Evolutionary conservation across 768 basidiomycete species (phyloP), one percentile per base, ranked within the genome.

Genomic region (Cystofilobasidium ferigula): DNA sequence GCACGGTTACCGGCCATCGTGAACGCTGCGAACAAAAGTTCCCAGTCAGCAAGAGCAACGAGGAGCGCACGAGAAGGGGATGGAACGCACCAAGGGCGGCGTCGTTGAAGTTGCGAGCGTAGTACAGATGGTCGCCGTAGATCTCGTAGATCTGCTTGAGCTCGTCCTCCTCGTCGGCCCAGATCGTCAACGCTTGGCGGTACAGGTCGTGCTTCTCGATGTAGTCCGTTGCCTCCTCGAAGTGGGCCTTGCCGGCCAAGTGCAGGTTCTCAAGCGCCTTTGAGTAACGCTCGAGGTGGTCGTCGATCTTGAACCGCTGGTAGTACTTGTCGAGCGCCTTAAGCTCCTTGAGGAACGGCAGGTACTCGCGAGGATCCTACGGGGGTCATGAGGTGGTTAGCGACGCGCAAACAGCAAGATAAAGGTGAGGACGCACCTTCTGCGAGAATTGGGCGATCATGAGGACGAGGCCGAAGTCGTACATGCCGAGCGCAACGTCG

Each of bases 401-500:
- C 30, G 45, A 24, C 38, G 28, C 42, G 20, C 22, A 20, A 26
- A 4, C 18, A 51, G 57, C 22, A 30, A 24, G 42, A 5, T 47
- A 5, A 24, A n/a, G 7, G 24, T 20, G 20, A 60, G n/a, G 20
- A 70, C 74, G 26, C 40, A 91, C 93, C 83, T 94, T 95, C 74
- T 98, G 93, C 56, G 94, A 88, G 72, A 95, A 87, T 73, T 98
- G 95, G 0, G 95, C 93, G 47, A 99, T 83, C 86, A 98, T 86
- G 28, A 98, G 79, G 9, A 97, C 94, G 22, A 99, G 79, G 34
- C 88, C 85, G 78, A 98, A 98, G 76, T 99, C 92, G 73, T 99
- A 99, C 92, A 98, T 98, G 24, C 95, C 95, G 36, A 99, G 81
- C 1, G 95, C 95, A 14, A 88, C 87, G 74, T 98, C 85, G 77